Percentiles rank a stretch among this genome's conserved stretches.
Conservation (phyloP, 2,329 filamentous ascomycete genomes). For the Helminthosporium solani region DNA sequence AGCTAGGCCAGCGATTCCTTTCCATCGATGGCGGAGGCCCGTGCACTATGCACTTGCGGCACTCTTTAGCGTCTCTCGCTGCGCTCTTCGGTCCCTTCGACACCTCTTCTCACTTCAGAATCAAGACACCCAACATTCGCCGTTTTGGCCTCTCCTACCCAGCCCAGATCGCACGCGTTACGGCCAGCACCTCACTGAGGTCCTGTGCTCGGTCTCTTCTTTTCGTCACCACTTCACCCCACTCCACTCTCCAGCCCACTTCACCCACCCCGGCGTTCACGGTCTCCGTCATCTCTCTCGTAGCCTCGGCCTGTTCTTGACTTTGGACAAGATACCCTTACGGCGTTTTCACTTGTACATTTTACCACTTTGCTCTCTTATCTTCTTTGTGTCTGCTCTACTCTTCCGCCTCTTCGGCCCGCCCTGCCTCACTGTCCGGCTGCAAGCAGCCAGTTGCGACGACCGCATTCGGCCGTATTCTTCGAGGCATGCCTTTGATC, state of each 20-base stretch:
- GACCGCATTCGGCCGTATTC: slow-evolving; percentile 38
- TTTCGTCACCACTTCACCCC: slow-evolving; percentile 21
- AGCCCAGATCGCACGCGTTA: slow-evolving; percentile 39
- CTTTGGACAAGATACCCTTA: slow-evolving; percentile 37
- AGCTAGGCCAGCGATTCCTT: neutral
- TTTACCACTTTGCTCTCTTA: neutral
- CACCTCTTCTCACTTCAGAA: slow-evolving; percentile 15
- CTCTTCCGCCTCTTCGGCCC: slow-evolving; percentile 14
- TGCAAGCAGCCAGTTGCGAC: slow-evolving; percentile 29
- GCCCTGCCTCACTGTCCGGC: slow-evolving; percentile 18
- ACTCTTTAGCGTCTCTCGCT: slow-evolving; percentile 1
- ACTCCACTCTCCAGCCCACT: slow-evolving; percentile 35
- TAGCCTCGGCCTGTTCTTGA: slow-evolving; percentile 20
- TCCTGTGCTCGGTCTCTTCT: slow-evolving; percentile 37
- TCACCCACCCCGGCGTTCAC: slow-evolving; percentile 41
- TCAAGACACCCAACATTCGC: slow-evolving; percentile 17
- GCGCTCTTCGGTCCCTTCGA: slow-evolving; percentile 18
- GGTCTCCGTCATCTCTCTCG: slow-evolving; percentile 25
- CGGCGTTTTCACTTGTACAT: slow-evolving; percentile 16
- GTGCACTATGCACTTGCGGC: slow-evolving; percentile 1
- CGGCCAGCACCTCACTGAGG: slow-evolving; percentile 44
- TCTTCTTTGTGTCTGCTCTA: slow-evolving; percentile 7
- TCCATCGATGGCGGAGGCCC: neutral
- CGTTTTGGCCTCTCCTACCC: slow-evolving; percentile 42
- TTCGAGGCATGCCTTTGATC: slow-evolving; percentile 41